Evolutionary conservation across 116 monocot species (phyloP).

Genomic region (Iris pallida): DNA sequence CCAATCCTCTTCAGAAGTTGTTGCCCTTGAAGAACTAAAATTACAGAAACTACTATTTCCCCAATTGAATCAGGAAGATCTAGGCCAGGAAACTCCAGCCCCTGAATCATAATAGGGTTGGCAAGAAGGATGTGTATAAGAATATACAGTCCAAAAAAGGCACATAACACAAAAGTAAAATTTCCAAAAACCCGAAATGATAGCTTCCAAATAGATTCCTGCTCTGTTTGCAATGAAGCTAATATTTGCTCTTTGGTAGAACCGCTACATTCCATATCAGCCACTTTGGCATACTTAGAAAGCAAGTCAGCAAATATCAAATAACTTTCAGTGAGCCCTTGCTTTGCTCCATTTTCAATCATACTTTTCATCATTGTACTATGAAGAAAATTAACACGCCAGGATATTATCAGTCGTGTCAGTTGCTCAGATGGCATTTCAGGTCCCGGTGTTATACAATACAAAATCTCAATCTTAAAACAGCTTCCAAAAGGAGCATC

Average conservation of each 20-base stretch:
- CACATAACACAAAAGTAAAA: conserved; percentile 48
- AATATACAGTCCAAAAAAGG: conserved; percentile 45
- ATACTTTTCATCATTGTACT: conserved; percentile 86
- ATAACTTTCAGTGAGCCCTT: conserved; percentile 64
- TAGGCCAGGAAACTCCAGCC: conserved; percentile 69
- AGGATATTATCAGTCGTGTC: conserved; percentile 52
- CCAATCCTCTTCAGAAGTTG: conserved; percentile 51
- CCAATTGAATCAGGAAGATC: conserved; percentile 82
- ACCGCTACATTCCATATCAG: conserved; percentile 34
- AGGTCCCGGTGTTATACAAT: conserved; percentile 61
- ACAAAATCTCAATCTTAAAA: conserved; percentile 62
- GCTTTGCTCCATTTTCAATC: conserved; percentile 73
- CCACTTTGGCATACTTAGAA: conserved; percentile 38
- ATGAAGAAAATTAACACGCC: conserved; percentile 65
- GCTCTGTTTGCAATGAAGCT: conserved; percentile 44
- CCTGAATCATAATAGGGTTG: conserved; percentile 42
- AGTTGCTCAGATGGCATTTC: conserved; percentile 45
- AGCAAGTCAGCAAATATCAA: conserved; percentile 44
- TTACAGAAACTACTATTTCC: conserved; percentile 60
- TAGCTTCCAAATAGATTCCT: conserved; percentile 62
- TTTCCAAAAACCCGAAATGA: conserved; percentile 61
- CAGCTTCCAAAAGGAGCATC: conserved; percentile 69
- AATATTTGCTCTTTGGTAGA: conserved; percentile 59
- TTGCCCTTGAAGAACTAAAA: conserved; percentile 70
- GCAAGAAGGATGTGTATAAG: conserved; percentile 50